A percentile compares a stretch with the other conserved stretches of the same genome.
These are phyloP conservation scores for Epichloe sylvatica DNA, from an alignment of 2,329 filamentous ascomycete genomes.

Conservation along the genomic window DNA sequence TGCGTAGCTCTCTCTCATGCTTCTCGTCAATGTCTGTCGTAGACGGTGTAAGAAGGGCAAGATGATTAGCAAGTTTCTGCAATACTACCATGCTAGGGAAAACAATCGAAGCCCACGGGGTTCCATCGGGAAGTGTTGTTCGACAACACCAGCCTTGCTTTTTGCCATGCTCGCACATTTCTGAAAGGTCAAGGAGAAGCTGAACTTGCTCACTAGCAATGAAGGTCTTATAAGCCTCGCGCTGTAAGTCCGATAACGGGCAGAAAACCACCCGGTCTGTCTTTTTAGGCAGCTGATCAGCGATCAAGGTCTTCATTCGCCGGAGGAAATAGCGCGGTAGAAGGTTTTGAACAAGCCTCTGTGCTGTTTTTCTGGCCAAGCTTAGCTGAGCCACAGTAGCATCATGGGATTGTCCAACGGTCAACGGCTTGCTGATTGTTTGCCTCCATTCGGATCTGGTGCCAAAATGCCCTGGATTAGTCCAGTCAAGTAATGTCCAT, in stretches of 20 bases:
- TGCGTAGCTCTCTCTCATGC: constrained; percentile 61
- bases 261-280: constrained; percentile 91
- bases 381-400: constrained; percentile 74
- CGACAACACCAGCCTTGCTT: constrained; percentile 69
- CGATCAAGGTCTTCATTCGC: constrained; percentile 84
- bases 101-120: constrained; percentile 59
- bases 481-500: constrained; percentile 94
- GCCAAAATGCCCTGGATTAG: constrained; percentile 63
- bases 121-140: constrained; percentile 41
- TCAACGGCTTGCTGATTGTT: constrained; percentile 65
- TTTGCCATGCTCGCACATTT: constrained; percentile 53
- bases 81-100: constrained; percentile 74
- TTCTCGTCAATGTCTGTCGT: constrained; percentile 52
- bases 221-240: constrained; percentile 69
- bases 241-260: constrained; percentile 69
- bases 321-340: constrained; percentile 82
- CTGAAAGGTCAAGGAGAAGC: constrained; percentile 52
- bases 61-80: constrained; percentile 82
- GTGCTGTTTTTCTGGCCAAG: constrained; percentile 64
- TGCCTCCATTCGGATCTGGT: constrained; percentile 60
- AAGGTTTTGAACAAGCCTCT: constrained; percentile 73
- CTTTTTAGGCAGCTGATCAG: constrained; percentile 86
- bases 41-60: constrained; percentile 71
- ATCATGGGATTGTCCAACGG: constrained; percentile 82
- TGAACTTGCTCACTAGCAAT: constrained; percentile 54